Evolutionary conservation across 129 eudicot species (phyloP), one percentile per base, ranked within the genome.

Genomic region (Deinandra increscens): DNA sequence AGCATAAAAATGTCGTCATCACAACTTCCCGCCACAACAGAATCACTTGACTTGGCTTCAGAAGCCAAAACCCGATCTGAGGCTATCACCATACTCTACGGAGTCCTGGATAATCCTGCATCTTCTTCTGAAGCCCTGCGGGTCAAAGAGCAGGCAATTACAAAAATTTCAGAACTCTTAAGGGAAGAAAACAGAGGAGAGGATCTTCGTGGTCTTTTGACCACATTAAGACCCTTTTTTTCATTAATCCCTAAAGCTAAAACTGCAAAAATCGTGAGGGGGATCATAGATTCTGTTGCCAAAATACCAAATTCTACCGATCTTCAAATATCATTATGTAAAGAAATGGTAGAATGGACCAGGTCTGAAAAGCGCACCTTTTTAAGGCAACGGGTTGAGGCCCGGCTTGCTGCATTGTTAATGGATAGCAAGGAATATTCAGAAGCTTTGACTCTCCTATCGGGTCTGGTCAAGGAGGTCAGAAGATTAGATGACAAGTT

Each of bases 301-400:
- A 86, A 86, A 64, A 83, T 86, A 66, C 91, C 91, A 20, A 75
- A 73, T 2, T 70, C 84, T 22, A 76, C 91, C 0, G 84, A 78
- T 48, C 91, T 86, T 60, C 91, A 83, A 66, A 83, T 83, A 60
- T 69, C 91, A 70, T 71, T 86, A 2, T 86, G 91, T 71, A 80
- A 82, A 54, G 91, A 86, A 54, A 86, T 86, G 76, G 88, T 86
- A 55, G 83, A 86, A 59, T 86, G 91, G 91, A 80, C 88, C 17
- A 80, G 88, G 1, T 53, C 85, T 15, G 91, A 86, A 58, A 86
- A 86, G 69, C 78, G 87, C 1, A 79, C 87, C 17, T 82, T 82
- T 70, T 69, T 79, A 6, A 77, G 87, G 72, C 87, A 82, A 39
- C 56, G 87, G 18, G 87, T 82, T 33, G 87, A 82, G 71, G 84